These are phyloP conservation scores for Odontarrhena argentea DNA, from an alignment of 345 rosid species.

Conservation along the genomic window DNA sequence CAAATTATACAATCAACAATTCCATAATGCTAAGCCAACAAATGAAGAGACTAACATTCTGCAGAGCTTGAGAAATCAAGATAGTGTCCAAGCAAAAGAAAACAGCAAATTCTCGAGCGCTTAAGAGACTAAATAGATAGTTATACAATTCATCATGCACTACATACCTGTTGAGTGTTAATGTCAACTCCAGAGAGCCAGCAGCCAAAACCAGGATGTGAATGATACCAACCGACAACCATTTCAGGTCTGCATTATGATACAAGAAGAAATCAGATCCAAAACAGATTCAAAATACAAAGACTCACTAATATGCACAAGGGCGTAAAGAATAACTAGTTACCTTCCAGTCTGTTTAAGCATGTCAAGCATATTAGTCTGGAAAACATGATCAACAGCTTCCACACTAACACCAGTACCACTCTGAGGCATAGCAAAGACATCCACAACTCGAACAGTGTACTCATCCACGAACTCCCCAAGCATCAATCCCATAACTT, in stretches of 20 bases:
- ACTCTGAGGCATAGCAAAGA: constrained; percentile 99
- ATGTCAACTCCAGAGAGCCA: constrained; percentile 99
- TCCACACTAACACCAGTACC: constrained; percentile 99
- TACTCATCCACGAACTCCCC: constrained; percentile 99
- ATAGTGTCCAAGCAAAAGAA: background rate
- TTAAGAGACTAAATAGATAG: background rate
- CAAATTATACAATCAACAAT: background rate
- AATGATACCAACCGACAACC: constrained; percentile 99
- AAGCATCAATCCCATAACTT: constrained; percentile 99
- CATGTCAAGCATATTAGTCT: constrained; percentile 99
- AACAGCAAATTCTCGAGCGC: background rate
- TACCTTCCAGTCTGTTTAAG: constrained; percentile 98
- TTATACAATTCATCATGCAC: background rate
- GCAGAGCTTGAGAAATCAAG: background rate
- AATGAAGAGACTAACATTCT: background rate
- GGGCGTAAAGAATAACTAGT: background rate
- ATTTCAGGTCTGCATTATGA: constrained; percentile 74
- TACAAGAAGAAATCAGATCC: background rate
- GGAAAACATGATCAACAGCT: constrained; percentile 98
- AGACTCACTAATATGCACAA: background rate
- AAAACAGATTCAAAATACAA: background rate
- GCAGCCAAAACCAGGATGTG: constrained; percentile 99
- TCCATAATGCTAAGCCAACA: background rate
- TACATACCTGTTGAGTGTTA: constrained; percentile 86
- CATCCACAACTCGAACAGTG: constrained; percentile 96